Evolutionary conservation across 2,329 filamentous ascomycete genomes (phyloP).

Genomic region (Penicillium sp.): DNA sequence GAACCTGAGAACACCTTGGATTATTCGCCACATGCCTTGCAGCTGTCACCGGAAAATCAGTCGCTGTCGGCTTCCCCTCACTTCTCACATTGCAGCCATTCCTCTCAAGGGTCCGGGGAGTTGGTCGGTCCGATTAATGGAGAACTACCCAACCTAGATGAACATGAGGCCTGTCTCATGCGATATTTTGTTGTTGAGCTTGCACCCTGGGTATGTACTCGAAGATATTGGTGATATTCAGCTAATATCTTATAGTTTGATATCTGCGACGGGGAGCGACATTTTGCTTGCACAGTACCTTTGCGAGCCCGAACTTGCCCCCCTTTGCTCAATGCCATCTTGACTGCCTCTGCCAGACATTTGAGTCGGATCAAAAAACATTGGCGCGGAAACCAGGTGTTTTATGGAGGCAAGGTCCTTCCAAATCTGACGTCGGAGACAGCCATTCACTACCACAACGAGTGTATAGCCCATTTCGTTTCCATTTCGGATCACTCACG

Average conservation of each 20-base stretch:
- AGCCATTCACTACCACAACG: slow-evolving; percentile 44
- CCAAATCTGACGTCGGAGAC: slow-evolving; percentile 35
- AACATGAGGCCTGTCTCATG: slow-evolving; percentile 20
- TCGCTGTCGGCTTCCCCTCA: slow-evolving; percentile 10
- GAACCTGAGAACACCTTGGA: not conserved
- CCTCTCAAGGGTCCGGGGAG: slow-evolving; percentile 2
- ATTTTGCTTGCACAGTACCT: slow-evolving; percentile 46
- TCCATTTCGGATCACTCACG: slow-evolving; percentile 40
- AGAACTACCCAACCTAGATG: slow-evolving; percentile 10
- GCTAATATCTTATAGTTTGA: slow-evolving; percentile 35
- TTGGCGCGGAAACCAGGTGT: slow-evolving; percentile 17
- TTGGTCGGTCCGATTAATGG: not conserved
- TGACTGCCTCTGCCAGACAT: slow-evolving; percentile 42
- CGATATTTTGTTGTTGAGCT: slow-evolving; percentile 25
- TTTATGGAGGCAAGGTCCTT: slow-evolving; percentile 27
- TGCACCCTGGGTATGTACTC: slow-evolving; percentile 16
- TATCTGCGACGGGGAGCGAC: slow-evolving; percentile 42
- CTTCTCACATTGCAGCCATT: slow-evolving; percentile 11
- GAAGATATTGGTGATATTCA: not conserved
- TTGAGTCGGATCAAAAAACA: slow-evolving; percentile 33
- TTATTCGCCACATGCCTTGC: slow-evolving; percentile 9
- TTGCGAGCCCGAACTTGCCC: slow-evolving; percentile 42
- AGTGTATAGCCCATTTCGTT: slow-evolving; percentile 44
- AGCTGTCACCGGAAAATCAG: slow-evolving; percentile 8
- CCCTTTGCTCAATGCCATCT: slow-evolving; percentile 42